These are phyloP conservation scores for Dissophora ornata DNA, from an alignment of 192 early-diverging fungal genomes.

Conservation along the genomic window DNA sequence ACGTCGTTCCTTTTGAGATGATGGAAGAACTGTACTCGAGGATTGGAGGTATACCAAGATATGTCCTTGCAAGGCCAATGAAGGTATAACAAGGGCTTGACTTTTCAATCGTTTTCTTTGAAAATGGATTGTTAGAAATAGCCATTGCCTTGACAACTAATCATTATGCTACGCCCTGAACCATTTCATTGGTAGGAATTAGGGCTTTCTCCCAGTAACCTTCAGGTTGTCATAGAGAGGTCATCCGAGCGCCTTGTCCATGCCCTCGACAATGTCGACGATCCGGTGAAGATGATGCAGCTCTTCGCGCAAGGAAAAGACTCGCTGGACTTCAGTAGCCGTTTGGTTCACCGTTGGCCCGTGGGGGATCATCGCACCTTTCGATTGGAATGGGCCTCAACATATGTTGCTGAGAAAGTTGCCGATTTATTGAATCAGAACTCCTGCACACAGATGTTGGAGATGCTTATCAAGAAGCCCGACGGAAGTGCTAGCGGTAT, in stretches of 20 bases:
- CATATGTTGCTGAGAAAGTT: constrained; percentile 18
- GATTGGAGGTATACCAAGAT: constrained; percentile 19
- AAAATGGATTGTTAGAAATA: neutral
- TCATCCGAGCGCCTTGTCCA: constrained; percentile 17
- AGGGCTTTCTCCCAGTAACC: neutral
- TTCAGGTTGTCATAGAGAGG: neutral
- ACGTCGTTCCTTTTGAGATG: neutral
- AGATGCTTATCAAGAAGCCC: constrained; percentile 4
- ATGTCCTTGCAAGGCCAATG: constrained; percentile 1
- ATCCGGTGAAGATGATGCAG: constrained; percentile 28
- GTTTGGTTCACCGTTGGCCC: constrained; percentile 40
- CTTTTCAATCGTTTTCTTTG: constrained; percentile 2
- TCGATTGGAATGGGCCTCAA: constrained; percentile 35
- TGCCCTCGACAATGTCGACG: constrained; percentile 13
- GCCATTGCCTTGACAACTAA: neutral
- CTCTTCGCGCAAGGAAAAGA: constrained; percentile 31
- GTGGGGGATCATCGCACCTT: constrained; percentile 6
- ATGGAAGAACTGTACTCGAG: constrained; percentile 20
- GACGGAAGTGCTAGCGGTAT: constrained; percentile 24
- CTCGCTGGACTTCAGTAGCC: constrained; percentile 16
- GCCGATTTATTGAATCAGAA: constrained; percentile 7
- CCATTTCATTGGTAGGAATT: neutral
- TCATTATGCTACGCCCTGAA: neutral
- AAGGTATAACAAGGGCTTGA: constrained; percentile 1
- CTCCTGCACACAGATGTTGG: constrained; percentile 13